Base-by-base conservation (phyloP, 2,329 filamentous ascomycete species). In the Pestalotiopsis sp. region DNA sequence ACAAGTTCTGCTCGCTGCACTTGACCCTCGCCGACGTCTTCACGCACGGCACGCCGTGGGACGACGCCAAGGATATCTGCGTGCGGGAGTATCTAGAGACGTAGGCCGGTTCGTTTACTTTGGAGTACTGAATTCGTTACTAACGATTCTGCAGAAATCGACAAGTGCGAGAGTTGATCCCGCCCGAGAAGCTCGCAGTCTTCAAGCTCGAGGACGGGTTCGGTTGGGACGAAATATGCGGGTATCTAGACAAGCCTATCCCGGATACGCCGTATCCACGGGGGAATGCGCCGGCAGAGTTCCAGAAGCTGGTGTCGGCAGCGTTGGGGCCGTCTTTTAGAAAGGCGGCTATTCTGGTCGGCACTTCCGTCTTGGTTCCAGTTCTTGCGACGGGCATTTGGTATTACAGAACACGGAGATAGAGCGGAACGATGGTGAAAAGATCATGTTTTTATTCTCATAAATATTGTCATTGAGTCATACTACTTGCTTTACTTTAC, bases 201-300 rank as follows among this genome's bases (percentile, higher is more conserved):
- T 70, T 75, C 49, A 77, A 73, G 49, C 72, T 81, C 1, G 79
- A 81, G 67, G 76, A 80, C 52, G 78, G 76, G 1, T 77, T 80
- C 17, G 78, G 77, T 11, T 80, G 78, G 79, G 78, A 80, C 66
- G 69, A 81, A 52, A 77, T 81, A 2, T 81, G 79, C 52, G 74
- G 75, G 1, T 78, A 78, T 63, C 68, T 81, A 1, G 76, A 71
- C 4, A 66, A 75, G 9, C 69, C 75, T 0, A 76, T 79, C 39
- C 80, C 79, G 1, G 69, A 75, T 3, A 68, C 70, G 41, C 72
- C 70, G 0, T 79, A 80, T 67, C 78, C 75, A 45, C 72, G 72
- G n/a, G 75, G 73, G 11, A 79, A 79, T 45, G 73, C 75, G 4
- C 74, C 78, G 0, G 71, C 68, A 4, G 71, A 76, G 45, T 78